A percentile compares a stretch with the other conserved stretches of the same genome.
phyloP scores from a whole-genome alignment of 1,284 basidiomycete genomes.

The Bjerkandera adusta region DNA sequence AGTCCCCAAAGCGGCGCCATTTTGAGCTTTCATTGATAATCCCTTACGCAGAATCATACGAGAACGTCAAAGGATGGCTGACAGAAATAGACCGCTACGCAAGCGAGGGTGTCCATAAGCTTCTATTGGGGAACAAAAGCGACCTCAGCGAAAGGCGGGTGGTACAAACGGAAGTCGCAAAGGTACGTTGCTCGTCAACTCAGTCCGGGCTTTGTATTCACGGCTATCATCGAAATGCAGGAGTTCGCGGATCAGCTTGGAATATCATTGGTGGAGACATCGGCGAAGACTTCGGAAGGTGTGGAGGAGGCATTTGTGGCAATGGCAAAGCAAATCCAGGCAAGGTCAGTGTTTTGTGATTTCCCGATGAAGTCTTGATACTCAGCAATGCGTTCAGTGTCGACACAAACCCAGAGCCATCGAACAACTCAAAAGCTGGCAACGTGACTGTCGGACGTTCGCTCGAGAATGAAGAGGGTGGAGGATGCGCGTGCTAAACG shows the following conservation, averaged over 20 bases:
- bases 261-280: conserved; percentile 98
- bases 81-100: conserved; percentile 99
- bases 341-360: conserved; percentile 54
- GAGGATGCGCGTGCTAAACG: conserved; percentile 28
- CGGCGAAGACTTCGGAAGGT: conserved; percentile 97
- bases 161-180: conserved; percentile 94
- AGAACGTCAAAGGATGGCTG: conserved; percentile 99
- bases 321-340: conserved; percentile 98
- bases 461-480: conserved; percentile 24
- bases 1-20: conserved; percentile 18
- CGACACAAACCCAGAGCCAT: conserved; percentile 25
- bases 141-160: conserved; percentile 97
- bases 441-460: conserved; percentile 27
- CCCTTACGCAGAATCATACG: conserved; percentile 86
- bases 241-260: conserved; percentile 94
- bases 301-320: conserved; percentile 99
- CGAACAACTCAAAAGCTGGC: conserved; percentile 23
- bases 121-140: conserved; percentile 97
- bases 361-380: background rate
- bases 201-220: background rate
- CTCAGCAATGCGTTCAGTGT: conserved; percentile 17
- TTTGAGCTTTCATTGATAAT: background rate
- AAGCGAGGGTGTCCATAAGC: conserved; percentile 97
- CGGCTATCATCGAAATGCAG: conserved; percentile 33
- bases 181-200: conserved; percentile 67